Evolutionary conservation across 805 yeast genomes (phyloP).

Genomic region (Candida hungchunana): DNA sequence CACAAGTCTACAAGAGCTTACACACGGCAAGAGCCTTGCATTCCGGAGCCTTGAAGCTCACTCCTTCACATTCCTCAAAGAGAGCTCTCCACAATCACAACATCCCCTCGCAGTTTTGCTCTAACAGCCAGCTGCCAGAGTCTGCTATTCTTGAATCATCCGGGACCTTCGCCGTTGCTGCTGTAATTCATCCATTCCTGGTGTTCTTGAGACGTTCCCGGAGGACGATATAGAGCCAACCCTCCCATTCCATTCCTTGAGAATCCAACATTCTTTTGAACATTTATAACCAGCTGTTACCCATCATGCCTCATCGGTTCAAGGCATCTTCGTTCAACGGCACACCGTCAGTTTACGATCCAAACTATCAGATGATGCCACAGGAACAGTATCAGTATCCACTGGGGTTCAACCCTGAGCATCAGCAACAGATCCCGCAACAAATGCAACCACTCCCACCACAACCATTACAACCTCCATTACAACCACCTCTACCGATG

Average conservation of each 20-base stretch:
- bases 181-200: too few relatives aligned
- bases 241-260: too few relatives aligned
- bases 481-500: not conserved
- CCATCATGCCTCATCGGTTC: constrained; percentile 7
- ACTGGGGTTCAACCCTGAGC: not conserved
- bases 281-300: not conserved
- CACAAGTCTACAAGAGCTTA: not conserved
- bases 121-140: too few relatives aligned
- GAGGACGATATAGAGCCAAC: too few relatives aligned
- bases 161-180: too few relatives aligned
- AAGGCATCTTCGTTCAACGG: constrained; percentile 15
- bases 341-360: constrained; percentile 2
- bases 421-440: constrained; percentile 3
- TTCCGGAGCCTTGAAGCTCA: not conserved
- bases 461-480: constrained; percentile 3
- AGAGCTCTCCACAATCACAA: too few relatives aligned
- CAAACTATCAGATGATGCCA: not conserved
- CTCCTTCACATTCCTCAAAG: not conserved
- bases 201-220: too few relatives aligned
- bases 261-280: too few relatives aligned
- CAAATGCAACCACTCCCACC: not conserved
- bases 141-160: too few relatives aligned
- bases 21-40: not conserved
- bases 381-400: not conserved
- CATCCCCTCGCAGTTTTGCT: too few relatives aligned